Evolutionary conservation across 495 filamentous ascomycete species (phyloP), one percentile per base, ranked within the genome.

Genomic region (Neurospora sublineolata): DNA sequence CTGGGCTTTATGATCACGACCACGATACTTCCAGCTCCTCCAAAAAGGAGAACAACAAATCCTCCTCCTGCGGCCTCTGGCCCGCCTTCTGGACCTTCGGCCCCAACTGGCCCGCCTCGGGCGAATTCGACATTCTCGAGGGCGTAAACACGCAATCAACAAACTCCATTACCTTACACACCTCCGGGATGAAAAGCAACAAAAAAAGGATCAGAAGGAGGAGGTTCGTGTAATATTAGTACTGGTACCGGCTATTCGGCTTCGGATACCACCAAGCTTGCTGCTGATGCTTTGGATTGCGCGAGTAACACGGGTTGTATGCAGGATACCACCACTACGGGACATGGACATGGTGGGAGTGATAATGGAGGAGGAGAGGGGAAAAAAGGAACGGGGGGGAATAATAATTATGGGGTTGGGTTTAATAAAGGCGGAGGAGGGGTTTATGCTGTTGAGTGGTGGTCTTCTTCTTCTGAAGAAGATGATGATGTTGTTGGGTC

Each of bases 101-200:
- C 20, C 84, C 86, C 7, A 83, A 88, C 67, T 97, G 94, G 94
- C 94, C 93, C 0, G 78, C 80, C 12, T 84, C 86, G 41, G 94
- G 94, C 27, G 94, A 97, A 80, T 94, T 97, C 73, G 94, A 97
- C 83, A 93, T 97, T 75, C 90, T 97, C 78, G 93, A 97, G 78
- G 92, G 92, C 46, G 91, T 96, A 72, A 93, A 95, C 80, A 75
- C 82, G 40, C 84, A 89, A 68, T 80, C 83, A 0, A 81, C 85
- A 69, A 91, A 94, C 74, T 77, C 84, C 44, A 88, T 96, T 74
- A 89, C 92, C 3, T 84, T 97, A 40, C 94, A 97, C 79, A 95
- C 93, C 0, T 78, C 78, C 10, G 80, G 84, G n/a, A 20, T 1
- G 0, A 23, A 23, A 11, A 52, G 9, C 44, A 10, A 1, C 44